Conservation (phyloP, 139 green algal genomes). For the Chlorella sp. region DNA sequence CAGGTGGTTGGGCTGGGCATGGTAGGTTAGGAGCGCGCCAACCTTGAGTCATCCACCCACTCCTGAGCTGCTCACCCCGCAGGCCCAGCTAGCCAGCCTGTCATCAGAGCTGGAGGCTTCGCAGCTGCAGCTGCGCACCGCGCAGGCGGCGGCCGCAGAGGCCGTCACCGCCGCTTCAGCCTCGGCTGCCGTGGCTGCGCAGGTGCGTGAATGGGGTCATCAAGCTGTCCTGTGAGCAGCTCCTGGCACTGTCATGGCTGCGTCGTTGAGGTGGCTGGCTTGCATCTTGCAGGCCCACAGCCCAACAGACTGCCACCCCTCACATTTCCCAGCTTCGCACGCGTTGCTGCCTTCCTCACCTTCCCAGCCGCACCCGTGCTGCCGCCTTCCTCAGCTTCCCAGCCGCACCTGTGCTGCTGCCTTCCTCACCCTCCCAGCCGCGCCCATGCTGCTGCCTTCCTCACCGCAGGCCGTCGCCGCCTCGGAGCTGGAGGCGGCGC, state of each 20-base stretch:
- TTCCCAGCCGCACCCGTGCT: too few species aligned
- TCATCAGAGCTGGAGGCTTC: constrained; percentile 40
- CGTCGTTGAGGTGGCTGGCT: too few species aligned
- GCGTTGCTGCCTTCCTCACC: too few species aligned
- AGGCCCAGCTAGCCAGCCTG: constrained; percentile 35
- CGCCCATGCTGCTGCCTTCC: too few species aligned
- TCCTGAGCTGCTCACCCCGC: neutral
- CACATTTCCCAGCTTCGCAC: too few species aligned
- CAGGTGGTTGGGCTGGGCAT: neutral
- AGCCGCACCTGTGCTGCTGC: too few species aligned
- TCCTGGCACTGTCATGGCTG: too few species aligned
- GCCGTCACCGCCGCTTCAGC: constrained; percentile 4
- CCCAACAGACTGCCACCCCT: too few species aligned
- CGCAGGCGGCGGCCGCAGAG: constrained; percentile 18
- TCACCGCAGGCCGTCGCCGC: neutral
- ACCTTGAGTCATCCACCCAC: neutral
- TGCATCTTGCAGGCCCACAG: too few species aligned
- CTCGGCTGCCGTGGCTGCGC: constrained; percentile 11
- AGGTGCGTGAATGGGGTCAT: neutral
- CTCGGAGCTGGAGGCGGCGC: constrained; percentile 34
- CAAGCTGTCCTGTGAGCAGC: too few species aligned
- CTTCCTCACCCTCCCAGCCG: too few species aligned
- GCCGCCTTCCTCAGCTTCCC: too few species aligned
- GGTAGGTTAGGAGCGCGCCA: neutral
- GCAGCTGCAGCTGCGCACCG: constrained; percentile 22